A percentile compares a stretch with the other conserved stretches of the same genome.
Evolutionary conservation across 768 basidiomycete species (phyloP).

Genomic region (Auriculariales sp.): DNA sequence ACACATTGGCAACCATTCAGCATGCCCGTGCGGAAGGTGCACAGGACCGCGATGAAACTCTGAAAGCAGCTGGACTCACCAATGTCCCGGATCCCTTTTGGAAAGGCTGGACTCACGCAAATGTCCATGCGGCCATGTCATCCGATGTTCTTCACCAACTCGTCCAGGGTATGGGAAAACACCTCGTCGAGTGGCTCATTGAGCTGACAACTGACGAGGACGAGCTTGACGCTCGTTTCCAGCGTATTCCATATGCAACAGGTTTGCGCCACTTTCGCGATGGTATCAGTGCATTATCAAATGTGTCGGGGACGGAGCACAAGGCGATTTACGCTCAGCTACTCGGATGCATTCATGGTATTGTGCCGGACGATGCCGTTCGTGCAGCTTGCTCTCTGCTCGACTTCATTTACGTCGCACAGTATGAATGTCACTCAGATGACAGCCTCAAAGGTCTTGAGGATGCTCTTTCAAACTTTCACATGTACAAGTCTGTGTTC

Average conservation of each 20-base stretch:
- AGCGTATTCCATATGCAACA: conserved; percentile 3
- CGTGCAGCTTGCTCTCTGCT: conserved; percentile 15
- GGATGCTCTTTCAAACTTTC: neutral
- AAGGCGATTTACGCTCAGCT: conserved; percentile 5
- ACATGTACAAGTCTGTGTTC: conserved; percentile 11
- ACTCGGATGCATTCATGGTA: neutral
- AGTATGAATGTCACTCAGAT: neutral
- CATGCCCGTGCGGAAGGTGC: neutral
- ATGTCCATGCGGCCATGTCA: conserved; percentile 8
- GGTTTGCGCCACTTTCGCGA: conserved; percentile 5
- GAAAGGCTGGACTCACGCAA: neutral
- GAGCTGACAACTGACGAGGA: conserved; percentile 9
- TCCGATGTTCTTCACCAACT: conserved; percentile 12
- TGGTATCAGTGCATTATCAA: conserved; percentile 4
- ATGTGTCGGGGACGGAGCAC: conserved; percentile 6
- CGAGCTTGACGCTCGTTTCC: conserved; percentile 13
- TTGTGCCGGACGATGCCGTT: neutral
- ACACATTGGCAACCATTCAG: neutral
- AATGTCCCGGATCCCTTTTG: conserved; percentile 10
- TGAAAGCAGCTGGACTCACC: neutral
- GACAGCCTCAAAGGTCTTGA: neutral
- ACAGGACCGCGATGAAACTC: neutral
- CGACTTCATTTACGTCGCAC: neutral
- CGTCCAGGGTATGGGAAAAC: conserved; percentile 7
- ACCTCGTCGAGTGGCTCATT: conserved; percentile 4